Conservation (phyloP, 805 yeast genomes). For the Myxozyma neglecta region DNA sequence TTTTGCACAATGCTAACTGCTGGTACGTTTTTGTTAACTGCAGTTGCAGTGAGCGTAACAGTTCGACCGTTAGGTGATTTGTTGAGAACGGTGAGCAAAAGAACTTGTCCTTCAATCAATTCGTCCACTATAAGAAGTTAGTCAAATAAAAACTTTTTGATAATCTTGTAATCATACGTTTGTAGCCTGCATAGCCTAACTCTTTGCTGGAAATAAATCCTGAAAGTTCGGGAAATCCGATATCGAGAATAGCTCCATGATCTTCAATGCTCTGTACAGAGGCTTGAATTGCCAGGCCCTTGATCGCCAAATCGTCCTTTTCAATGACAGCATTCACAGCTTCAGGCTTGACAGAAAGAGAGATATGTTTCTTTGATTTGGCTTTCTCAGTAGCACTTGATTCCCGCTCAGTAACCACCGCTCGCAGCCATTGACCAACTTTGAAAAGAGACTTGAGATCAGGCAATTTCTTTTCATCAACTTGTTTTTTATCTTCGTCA, state of each 20-base stretch:
- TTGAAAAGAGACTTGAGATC: conserved; percentile 54
- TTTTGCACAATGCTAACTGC: conserved; percentile 51
- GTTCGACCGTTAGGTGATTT: conserved; percentile 53
- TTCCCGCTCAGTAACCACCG: conserved; percentile 61
- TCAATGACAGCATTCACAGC: conserved; percentile 61
- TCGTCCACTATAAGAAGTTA: conserved; percentile 35
- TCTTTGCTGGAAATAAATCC: conserved; percentile 81
- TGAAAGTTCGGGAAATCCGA: conserved; percentile 58
- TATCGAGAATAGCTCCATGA: conserved; percentile 78
- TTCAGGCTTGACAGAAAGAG: conserved; percentile 71
- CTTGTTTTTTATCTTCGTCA: conserved; percentile 38
- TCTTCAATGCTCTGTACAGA: conserved; percentile 82
- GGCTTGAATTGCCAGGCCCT: conserved; percentile 70
- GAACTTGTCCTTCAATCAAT: conserved; percentile 62
- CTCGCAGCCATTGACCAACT: conserved; percentile 85
- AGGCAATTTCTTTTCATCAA: conserved; percentile 50
- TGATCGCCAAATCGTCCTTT: conserved; percentile 57
- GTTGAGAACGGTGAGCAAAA: conserved; percentile 60
- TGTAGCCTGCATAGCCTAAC: conserved; percentile 44
- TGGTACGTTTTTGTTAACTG: conserved; percentile 54
- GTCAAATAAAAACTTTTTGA: background rate
- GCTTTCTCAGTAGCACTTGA: conserved; percentile 43
- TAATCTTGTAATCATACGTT: conserved; percentile 18
- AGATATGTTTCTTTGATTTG: conserved; percentile 56
- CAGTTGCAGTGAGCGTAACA: conserved; percentile 54